Conservation (phyloP, 257 asterid species). For the Eucommia ulmoides region DNA sequence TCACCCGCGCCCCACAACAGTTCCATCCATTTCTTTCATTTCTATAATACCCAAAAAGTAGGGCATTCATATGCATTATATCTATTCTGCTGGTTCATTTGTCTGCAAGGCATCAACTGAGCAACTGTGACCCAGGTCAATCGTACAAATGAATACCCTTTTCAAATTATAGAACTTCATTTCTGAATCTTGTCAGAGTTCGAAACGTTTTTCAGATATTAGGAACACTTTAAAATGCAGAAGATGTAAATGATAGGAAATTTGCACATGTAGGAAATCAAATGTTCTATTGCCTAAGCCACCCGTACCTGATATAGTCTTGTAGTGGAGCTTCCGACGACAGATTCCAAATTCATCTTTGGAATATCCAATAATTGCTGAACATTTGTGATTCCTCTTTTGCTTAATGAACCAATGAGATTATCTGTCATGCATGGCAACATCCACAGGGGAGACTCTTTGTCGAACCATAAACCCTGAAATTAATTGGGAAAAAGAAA, state of each 20-base stretch:
- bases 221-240: too few relatives aligned
- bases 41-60: too few relatives aligned
- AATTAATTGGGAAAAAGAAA: slow-evolving; percentile 11
- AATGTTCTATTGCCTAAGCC: slow-evolving; percentile 6
- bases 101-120: too few relatives aligned
- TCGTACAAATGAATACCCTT: too few relatives aligned
- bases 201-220: too few relatives aligned
- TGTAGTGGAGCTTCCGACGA: slow-evolving; percentile 39
- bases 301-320: slow-evolving; percentile 62
- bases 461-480: slow-evolving; percentile 73
- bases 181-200: too few relatives aligned
- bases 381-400: slow-evolving; percentile 51
- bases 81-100: too few relatives aligned
- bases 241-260: too few relatives aligned
- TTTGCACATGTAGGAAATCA: slow-evolving; percentile 4
- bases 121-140: too few relatives aligned
- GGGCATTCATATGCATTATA: too few relatives aligned
- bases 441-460: slow-evolving; percentile 74
- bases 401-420: slow-evolving; percentile 39
- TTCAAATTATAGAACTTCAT: too few relatives aligned
- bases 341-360: slow-evolving; percentile 25
- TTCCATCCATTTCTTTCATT: not conserved
- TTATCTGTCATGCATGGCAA: slow-evolving; percentile 80
- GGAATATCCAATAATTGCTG: slow-evolving; percentile 61
- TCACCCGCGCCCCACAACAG: not conserved